Base-by-base conservation (phyloP, 1,284 basidiomycete species). In the Puccinia horiana region DNA sequence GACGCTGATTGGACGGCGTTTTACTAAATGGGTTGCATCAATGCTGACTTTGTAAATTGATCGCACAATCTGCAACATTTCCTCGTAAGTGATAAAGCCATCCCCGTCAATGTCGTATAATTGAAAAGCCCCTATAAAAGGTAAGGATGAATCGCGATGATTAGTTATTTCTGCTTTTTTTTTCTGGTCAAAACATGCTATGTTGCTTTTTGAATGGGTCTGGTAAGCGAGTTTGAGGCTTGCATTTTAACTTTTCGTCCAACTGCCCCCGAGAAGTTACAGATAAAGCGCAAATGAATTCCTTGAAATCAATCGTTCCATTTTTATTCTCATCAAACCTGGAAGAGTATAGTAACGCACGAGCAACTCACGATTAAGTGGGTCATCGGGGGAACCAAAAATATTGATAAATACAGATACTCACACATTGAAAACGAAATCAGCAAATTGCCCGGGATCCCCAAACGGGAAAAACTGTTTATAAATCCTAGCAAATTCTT, bases 101-200 rank as follows among this genome's bases (percentile, higher is more conserved):
- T 98, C 96, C 84, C 94, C 94, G 89, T 99, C 94, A 86, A 99
- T 98, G 87, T 99, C 97, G 88, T 99, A 99, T 70, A 99, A 90
- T 88, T 99, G 95, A 91, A 99, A 99, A 12, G 97, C 97, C 97
- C 96, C 95, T 98, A 88, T 83, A 69, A 72, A 11, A n/a, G 35
- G 6, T 56, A 83, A 83, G 80, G 85, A 78, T 74, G 83, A 83
- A 83, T 83, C 81, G 74, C 40, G 35, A 72, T 80, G 82, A 47
- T 77, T 82, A 76, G 76, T 77, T 76, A 37, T 6, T 61, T 67
- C 61, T 42, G 44, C n/a, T 54, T 23, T 54, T 1, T 29, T 32
- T 40, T 29, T 37, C 35, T 58, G n/a, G n/a, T n/a, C 42, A 32
- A n/a, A 18, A 14, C 20, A 37, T 52, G 9, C 37, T 52, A 4